Conservation (phyloP, 2,329 filamentous ascomycete genomes). For the Paecilomyces sp. region DNA sequence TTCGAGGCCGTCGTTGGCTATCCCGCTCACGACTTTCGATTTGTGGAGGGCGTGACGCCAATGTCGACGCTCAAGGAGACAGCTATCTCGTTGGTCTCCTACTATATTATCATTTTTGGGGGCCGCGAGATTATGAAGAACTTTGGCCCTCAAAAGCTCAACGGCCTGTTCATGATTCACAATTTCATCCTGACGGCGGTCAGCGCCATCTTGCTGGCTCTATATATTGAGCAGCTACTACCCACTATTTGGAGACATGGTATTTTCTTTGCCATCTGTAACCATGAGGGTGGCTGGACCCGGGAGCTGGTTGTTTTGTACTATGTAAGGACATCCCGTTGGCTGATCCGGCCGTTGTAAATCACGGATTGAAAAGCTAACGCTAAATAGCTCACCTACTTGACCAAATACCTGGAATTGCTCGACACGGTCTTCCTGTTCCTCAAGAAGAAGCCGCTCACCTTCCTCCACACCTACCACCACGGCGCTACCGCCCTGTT, state of each 20-base stretch:
- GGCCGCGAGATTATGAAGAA: slow-evolving; percentile 89
- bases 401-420: slow-evolving; percentile 95
- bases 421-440: slow-evolving; percentile 95
- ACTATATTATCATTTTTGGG: slow-evolving; percentile 91
- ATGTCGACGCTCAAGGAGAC: slow-evolving; percentile 87
- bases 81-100: slow-evolving; percentile 70
- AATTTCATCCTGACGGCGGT: slow-evolving; percentile 90
- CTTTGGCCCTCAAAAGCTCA: slow-evolving; percentile 77
- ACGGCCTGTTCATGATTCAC: slow-evolving; percentile 86
- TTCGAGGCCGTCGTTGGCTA: slow-evolving; percentile 74
- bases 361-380: slow-evolving; percentile 27
- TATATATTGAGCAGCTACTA: slow-evolving; percentile 87
- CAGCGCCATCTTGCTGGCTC: slow-evolving; percentile 68
- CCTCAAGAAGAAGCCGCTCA: slow-evolving; percentile 98
- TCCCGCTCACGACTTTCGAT: slow-evolving; percentile 77
- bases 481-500: slow-evolving; percentile 94
- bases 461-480: slow-evolving; percentile 99
- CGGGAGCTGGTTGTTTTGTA: slow-evolving; percentile 88
- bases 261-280: slow-evolving; percentile 82
- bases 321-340: slow-evolving; percentile 63
- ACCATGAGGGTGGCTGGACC: slow-evolving; percentile 76
- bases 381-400: slow-evolving; percentile 75
- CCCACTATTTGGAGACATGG: slow-evolving; percentile 74
- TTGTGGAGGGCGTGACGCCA: slow-evolving; percentile 72
- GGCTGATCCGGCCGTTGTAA: not conserved